phyloP scores from a whole-genome alignment of 78 protist species.

The Dictyostelium discoideum region DNA sequence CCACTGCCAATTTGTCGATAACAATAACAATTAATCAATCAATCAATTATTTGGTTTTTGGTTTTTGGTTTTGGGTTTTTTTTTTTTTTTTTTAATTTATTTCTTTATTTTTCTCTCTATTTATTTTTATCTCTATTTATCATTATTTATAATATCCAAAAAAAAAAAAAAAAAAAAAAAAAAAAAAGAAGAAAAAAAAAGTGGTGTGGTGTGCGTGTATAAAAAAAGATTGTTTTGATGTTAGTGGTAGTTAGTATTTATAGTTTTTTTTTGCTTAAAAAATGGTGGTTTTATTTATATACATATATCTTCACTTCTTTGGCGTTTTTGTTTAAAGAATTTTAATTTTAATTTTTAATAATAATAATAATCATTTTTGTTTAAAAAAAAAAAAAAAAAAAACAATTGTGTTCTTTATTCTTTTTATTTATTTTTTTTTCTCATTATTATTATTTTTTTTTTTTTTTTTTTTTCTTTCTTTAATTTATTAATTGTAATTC shows the following conservation, averaged over 20 bases:
- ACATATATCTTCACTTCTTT: background rate
- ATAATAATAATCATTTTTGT: background rate
- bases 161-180: too few relatives aligned
- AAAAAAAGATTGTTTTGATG: background rate
- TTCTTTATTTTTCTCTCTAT: too few relatives aligned
- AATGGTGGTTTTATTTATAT: background rate
- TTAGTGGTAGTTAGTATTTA: background rate
- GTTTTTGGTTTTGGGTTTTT: background rate
- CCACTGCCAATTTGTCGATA: background rate
- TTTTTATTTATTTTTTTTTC: too few relatives aligned
- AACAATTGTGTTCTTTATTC: background rate
- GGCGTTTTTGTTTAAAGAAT: background rate
- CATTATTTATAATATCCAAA: background rate
- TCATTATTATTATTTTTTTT: too few relatives aligned
- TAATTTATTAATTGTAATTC: too few relatives aligned
- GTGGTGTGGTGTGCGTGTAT: background rate
- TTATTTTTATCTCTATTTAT: background rate
- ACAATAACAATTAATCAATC: background rate
- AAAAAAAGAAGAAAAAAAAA: too few relatives aligned
- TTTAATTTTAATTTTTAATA: too few relatives aligned
- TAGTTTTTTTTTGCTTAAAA: background rate
- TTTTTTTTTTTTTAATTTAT: too few relatives aligned
- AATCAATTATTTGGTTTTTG: background rate
- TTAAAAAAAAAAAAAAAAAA: too few relatives aligned
- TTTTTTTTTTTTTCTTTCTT: too few relatives aligned